Percentiles rank a stretch among this genome's conserved stretches.
Evolutionary conservation across 2,329 filamentous ascomycete species (phyloP).

Genomic region (Ceratocystis diversiconidia): DNA sequence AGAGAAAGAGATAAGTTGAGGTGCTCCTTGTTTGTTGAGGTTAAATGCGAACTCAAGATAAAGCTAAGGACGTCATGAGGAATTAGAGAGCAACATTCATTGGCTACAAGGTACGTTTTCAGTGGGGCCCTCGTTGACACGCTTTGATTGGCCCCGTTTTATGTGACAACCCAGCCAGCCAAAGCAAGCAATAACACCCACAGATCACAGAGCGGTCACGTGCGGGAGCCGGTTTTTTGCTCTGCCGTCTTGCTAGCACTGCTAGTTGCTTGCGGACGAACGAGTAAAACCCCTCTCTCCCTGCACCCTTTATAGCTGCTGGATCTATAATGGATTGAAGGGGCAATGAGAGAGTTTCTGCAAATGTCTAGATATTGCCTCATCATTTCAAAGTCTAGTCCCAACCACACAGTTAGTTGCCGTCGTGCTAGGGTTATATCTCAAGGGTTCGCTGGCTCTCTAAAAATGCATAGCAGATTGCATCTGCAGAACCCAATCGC

Average conservation of each 20-base stretch:
- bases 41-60: not conserved
- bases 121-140: not conserved
- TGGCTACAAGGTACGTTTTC: not conserved
- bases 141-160: not conserved
- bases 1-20: not conserved
- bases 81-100: not conserved
- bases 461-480: too few species aligned
- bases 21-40: not conserved
- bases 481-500: too few species aligned
- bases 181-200: not conserved
- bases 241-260: not conserved
- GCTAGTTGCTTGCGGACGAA: not conserved
- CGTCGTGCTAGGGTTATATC: too few species aligned
- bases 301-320: not conserved
- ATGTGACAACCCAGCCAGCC: not conserved
- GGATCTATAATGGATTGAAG: too few species aligned
- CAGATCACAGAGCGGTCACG: not conserved
- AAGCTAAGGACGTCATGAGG: conserved; percentile 2
- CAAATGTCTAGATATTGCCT: not conserved
- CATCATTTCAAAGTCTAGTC: not conserved
- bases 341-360: too few species aligned
- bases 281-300: not conserved
- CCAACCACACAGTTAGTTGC: too few species aligned
- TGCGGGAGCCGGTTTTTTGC: not conserved
- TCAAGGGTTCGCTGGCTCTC: too few species aligned